phyloP scores from a whole-genome alignment of 1,284 basidiomycete species.

The Boletus mariae region DNA sequence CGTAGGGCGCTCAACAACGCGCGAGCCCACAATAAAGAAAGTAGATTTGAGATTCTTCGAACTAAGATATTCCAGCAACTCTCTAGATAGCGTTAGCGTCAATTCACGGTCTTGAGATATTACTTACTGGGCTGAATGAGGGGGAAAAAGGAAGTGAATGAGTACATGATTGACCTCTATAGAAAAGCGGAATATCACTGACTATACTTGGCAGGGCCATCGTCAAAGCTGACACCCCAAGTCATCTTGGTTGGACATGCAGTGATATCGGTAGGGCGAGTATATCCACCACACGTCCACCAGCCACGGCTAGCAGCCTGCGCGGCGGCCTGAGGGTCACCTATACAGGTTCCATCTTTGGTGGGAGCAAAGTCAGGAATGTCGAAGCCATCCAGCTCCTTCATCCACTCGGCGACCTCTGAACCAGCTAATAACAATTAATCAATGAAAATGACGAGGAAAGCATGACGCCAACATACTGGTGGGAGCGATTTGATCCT shows the following conservation, averaged over 20 bases:
- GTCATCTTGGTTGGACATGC: conserved; percentile 76
- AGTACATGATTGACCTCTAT: background rate
- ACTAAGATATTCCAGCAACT: conserved; percentile 67
- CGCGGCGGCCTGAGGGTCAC: conserved; percentile 55
- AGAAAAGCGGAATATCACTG: conserved; percentile 28
- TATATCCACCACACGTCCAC: conserved; percentile 89
- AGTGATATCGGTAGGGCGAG: conserved; percentile 62
- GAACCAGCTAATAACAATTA: conserved; percentile 42
- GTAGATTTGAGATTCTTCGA: conserved; percentile 71
- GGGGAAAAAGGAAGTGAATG: background rate
- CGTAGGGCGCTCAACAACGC: conserved; percentile 76
- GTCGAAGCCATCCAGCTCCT: conserved; percentile 65
- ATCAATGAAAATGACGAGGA: background rate
- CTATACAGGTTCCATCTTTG: conserved; percentile 61
- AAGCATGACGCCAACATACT: conserved; percentile 35
- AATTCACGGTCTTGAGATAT: conserved; percentile 16
- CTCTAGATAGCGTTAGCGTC: conserved; percentile 35
- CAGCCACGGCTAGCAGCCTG: conserved; percentile 63
- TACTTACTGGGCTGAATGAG: conserved; percentile 42
- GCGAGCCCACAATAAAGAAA: conserved; percentile 92
- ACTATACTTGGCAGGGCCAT: conserved; percentile 83
- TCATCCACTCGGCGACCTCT: conserved; percentile 72
- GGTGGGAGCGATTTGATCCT: conserved; percentile 67
- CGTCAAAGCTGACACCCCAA: conserved; percentile 84
- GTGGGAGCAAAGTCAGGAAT: conserved; percentile 66